These are phyloP conservation scores for Collybia sordida DNA, from an alignment of 768 basidiomycete genomes.

Conservation along the genomic window DNA sequence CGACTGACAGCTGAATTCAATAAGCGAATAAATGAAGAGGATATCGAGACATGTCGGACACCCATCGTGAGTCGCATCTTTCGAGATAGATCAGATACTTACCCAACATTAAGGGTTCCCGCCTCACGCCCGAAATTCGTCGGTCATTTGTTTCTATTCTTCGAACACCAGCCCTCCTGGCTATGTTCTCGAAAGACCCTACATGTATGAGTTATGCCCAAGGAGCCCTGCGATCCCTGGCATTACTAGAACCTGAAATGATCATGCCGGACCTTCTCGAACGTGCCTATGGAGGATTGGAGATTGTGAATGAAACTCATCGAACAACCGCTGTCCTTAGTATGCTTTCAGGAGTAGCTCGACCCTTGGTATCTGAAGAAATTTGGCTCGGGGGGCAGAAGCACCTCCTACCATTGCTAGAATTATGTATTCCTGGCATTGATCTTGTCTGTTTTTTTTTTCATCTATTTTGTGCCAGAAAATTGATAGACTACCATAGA, in stretches of 20 bases:
- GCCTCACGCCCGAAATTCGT: constrained; percentile 80
- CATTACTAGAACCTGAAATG: constrained; percentile 76
- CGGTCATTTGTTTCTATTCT: constrained; percentile 79
- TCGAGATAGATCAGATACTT: too few relatives aligned
- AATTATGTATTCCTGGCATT: constrained; percentile 88
- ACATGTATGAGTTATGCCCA: constrained; percentile 82
- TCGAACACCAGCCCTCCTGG: constrained; percentile 82
- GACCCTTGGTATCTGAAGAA: constrained; percentile 73
- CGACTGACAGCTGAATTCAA: constrained; percentile 73
- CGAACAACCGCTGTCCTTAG: constrained; percentile 89
- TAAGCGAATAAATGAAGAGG: constrained; percentile 79
- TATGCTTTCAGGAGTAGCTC: constrained; percentile 74
- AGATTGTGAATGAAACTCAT: constrained; percentile 93
- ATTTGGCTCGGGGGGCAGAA: constrained; percentile 87
- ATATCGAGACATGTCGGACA: constrained; percentile 72
- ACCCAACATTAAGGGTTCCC: constrained; percentile 48
- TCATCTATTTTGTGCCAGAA: neutral
- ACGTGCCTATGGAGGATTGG: constrained; percentile 88
- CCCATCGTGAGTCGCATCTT: constrained; percentile 51
- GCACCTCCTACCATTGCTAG: constrained; percentile 83
- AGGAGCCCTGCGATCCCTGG: constrained; percentile 73
- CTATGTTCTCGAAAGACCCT: constrained; percentile 89
- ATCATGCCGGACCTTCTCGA: constrained; percentile 92
- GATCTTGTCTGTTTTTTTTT: constrained; percentile 62
- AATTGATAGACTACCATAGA: constrained; percentile 37